phyloP scores from a whole-genome alignment of 345 rosid genomes.

The Balakata baccata region DNA sequence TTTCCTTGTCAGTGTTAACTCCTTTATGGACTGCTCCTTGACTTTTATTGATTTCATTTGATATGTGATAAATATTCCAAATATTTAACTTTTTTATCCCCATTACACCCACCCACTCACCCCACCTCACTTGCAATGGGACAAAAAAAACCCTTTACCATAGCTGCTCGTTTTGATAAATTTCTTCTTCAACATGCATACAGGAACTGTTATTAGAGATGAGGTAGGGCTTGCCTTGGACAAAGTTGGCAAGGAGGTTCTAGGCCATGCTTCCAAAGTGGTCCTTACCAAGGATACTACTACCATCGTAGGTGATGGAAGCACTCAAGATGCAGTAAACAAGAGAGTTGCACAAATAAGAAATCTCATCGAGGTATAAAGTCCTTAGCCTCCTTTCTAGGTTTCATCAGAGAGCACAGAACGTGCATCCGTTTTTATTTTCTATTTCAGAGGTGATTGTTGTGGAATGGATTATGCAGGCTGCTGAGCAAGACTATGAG shows the following conservation, averaged over 20 bases:
- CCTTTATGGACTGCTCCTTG: not conserved
- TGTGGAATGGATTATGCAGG: constrained; percentile 38
- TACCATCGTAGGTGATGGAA: constrained; percentile 95
- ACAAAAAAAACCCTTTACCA: no score
- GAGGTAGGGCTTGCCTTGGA: constrained; percentile 95
- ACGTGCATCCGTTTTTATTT: not conserved
- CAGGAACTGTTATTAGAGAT: constrained; percentile 88
- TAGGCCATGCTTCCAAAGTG: constrained; percentile 85
- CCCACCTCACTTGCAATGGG: no score
- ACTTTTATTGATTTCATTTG: not conserved
- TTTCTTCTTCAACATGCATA: not conserved
- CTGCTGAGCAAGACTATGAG: constrained; percentile 91
- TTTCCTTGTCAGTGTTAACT: not conserved
- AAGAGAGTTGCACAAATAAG: constrained; percentile 88
- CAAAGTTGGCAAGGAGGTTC: constrained; percentile 87
- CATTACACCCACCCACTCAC: no score
- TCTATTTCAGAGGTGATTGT: not conserved
- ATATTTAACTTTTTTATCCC: no score
- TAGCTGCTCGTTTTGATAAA: not conserved
- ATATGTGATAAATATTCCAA: no score
- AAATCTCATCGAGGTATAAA: constrained; percentile 75
- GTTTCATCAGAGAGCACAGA: no score
- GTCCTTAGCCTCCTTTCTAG: no score
- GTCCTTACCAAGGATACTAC: constrained; percentile 91
- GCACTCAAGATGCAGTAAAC: constrained; percentile 88